Base-by-base conservation (phyloP, 1,139 yeast genomes). In the Yamadazyma sp. region DNA sequence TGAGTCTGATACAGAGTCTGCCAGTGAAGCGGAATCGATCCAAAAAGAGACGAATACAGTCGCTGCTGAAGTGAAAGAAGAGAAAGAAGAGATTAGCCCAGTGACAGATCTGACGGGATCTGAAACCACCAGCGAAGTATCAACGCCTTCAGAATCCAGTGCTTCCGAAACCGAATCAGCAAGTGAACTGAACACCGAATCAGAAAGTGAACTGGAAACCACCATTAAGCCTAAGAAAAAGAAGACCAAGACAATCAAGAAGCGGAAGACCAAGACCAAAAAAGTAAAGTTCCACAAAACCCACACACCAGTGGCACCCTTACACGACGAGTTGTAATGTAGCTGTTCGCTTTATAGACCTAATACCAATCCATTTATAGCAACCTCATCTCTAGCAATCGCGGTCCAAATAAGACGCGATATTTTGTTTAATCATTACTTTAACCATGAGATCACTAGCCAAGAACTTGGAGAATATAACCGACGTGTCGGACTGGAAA, bases 401-500 rank as follows among this genome's bases (percentile, higher is more conserved):
- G 31, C 31, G 31, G 23, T 29, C 16, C 6, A 25, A 23, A 23
- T 23, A 11, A 18, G 18, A 29, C 31, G 31, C 31, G 31, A 18
- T 28, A 28, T 4, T 12, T 29, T 29, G 10, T 18, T 29, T 17
- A 10, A 17, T 18, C 31, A 11, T 4, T 10, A 23, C 25, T 23
- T 4, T 8, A 15, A n/a, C 16, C 7, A 34, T 34, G 37, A 33
- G 33, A 30, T 31, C 12, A 7, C 29, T 34, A 17, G 34, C 27
- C 9, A 27, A 29, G 18, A 36, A 34, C 29, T 15, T 43, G 6
- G 33, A 31, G 8, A 32, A 39, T 22, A 37, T 39, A 14, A 69
- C 82, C 0, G 95, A 87, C 55, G 84, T 95, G 0, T 67, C 82
- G 6, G 96, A 87, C 53, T 87, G 90, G 82, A 48, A 58, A 11